phyloP scores from a whole-genome alignment of 2,329 filamentous ascomycete genomes.

The Chaetothyriales sp. region DNA sequence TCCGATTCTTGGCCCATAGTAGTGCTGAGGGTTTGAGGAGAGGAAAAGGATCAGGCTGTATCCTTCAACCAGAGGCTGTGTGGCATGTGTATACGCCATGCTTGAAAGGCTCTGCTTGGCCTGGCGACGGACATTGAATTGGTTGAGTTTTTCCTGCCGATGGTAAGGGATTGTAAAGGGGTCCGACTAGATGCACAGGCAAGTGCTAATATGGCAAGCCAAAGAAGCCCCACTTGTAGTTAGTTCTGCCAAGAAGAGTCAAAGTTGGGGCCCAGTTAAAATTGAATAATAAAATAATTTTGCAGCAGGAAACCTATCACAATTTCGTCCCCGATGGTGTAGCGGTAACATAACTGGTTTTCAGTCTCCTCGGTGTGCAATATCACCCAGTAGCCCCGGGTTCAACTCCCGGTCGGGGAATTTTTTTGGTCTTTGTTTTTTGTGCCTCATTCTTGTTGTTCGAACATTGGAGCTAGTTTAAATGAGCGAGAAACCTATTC shows the following conservation, averaged over 20 bases:
- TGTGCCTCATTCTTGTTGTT: neutral
- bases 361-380: conserved; percentile 1
- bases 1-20: neutral
- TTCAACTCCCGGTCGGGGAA: conserved; percentile 10
- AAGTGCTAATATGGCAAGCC: too few relatives aligned
- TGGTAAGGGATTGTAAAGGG: too few relatives aligned
- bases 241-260: neutral
- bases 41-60: neutral
- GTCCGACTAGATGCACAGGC: too few relatives aligned
- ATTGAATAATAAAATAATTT: neutral
- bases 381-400: conserved; percentile 8
- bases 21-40: neutral
- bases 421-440: conserved; percentile 5
- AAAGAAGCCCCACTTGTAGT: too few relatives aligned
- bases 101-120: neutral
- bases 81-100: neutral
- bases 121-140: neutral
- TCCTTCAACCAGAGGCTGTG: neutral
- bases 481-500: too few relatives aligned
- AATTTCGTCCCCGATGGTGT: conserved; percentile 6
- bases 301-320: neutral
- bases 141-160: too few relatives aligned
- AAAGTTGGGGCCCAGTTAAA: neutral
- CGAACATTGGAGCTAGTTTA: too few relatives aligned
- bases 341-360: conserved; percentile 9